Percentiles rank a stretch among this genome's conserved stretches.
Conservation (phyloP, 495 filamentous ascomycete species). For the Penicillium ucsense region DNA sequence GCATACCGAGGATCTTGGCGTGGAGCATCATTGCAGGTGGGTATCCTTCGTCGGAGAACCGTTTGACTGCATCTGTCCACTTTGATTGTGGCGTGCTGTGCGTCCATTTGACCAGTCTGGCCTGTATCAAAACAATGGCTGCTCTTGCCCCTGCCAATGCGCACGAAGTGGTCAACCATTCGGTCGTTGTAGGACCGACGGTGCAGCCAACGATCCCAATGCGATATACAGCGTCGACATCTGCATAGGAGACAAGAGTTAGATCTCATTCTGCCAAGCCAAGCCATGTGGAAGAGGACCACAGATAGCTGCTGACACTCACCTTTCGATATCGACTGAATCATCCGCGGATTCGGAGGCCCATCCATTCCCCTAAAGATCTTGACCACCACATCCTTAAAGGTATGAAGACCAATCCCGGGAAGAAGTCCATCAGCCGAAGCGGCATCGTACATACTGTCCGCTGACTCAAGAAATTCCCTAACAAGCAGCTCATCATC, state of each 20-base stretch:
- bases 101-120: constrained; percentile 1
- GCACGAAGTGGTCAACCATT: constrained; percentile 18
- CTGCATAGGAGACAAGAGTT: constrained; percentile 5
- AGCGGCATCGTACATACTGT: constrained; percentile 1
- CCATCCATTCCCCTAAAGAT: constrained; percentile 6
- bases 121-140: constrained; percentile 4
- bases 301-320: not conserved
- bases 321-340: constrained; percentile 20
- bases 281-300: not conserved
- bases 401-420: constrained; percentile 9
- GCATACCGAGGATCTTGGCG: constrained; percentile 17
- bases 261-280: not conserved
- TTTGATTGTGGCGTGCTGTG: constrained; percentile 1
- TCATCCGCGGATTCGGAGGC: constrained; percentile 3
- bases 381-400: constrained; percentile 8
- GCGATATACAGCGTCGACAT: constrained; percentile 19
- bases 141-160: constrained; percentile 17
- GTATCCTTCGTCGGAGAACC: constrained; percentile 14
- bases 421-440: not conserved
- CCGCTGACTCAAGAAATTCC: not conserved
- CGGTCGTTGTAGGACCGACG: not conserved
- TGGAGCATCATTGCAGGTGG: constrained; percentile 24
- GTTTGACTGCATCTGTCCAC: constrained; percentile 11
- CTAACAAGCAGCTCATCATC: not conserved
- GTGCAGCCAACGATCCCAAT: constrained; percentile 11